These are phyloP conservation scores for Prototheca cutis DNA, from an alignment of 163 green algal genomes.

Conservation along the genomic window DNA sequence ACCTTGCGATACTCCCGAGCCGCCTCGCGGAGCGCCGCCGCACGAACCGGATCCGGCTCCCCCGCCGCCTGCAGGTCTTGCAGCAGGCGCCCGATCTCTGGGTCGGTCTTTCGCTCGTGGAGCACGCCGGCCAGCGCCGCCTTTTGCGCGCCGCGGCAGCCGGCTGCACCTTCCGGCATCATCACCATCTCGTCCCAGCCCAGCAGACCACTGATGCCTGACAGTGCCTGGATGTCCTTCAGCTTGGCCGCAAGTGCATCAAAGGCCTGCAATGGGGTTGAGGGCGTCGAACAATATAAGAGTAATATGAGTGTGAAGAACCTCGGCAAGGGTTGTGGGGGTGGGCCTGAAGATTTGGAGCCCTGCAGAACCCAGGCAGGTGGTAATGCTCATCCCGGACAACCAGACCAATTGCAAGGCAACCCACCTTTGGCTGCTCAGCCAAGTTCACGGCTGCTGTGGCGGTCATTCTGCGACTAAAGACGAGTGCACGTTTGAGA, in stretches of 20 bases:
- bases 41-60: constrained; percentile 1
- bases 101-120: constrained; percentile 48
- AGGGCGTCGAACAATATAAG: too few relatives aligned
- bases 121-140: constrained; percentile 54
- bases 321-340: too few relatives aligned
- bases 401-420: too few relatives aligned
- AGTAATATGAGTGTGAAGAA: too few relatives aligned
- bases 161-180: constrained; percentile 40
- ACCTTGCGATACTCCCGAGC: constrained; percentile 21
- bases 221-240: constrained; percentile 46
- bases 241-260: constrained; percentile 17
- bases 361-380: too few relatives aligned
- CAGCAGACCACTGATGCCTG: constrained; percentile 49
- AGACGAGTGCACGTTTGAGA: too few relatives aligned
- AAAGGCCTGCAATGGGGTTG: not conserved
- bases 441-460: too few relatives aligned
- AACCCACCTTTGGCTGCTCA: too few relatives aligned
- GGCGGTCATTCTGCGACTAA: too few relatives aligned
- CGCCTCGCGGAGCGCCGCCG: constrained; percentile 22
- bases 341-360: too few relatives aligned
- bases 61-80: constrained; percentile 22
- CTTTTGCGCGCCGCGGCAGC: constrained; percentile 42
- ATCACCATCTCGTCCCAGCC: constrained; percentile 73
- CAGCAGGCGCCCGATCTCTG: constrained; percentile 45
- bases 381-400: too few relatives aligned